Base-by-base conservation (phyloP, 192 early-diverging fungal genomes). In the Coemansia sp. region DNA sequence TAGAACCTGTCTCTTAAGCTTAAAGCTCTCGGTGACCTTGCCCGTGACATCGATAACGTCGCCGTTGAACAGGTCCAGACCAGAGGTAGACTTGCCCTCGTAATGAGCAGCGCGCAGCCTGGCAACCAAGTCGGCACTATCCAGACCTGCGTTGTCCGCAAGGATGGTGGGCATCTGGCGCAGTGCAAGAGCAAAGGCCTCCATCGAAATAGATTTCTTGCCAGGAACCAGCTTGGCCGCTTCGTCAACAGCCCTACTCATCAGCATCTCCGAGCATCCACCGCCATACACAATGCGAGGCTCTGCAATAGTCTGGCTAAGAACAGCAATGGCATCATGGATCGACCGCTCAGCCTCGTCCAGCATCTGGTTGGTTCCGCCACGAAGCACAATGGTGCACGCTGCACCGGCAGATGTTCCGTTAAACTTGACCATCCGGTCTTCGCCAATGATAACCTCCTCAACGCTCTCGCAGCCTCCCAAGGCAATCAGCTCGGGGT, bases 391-490 rank as follows among this genome's bases (percentile, higher is more conserved):
- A 66, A 99, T 86, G n/a, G 97, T 98, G 78, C 96, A 99, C 11
- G 97, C 97, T 75, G 95, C 92, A 40, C 96, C 95, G 32, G 95
- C 97, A 56, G 93, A 91, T 18, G 93, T 92, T 38, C 96, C 96
- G 32, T 90, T 90, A 75, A 99, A 99, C 82, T 97, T 99, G 80
- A 99, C 94, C 67, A 99, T 82, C 76, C 89, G 89, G 79, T 99
- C 97, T 78, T 99, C 97, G 49, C 97, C 97, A 84, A 99, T 98
- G 64, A 99, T 97, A 50, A 97, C 84, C 71, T 99, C 96, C 83
- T 99, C 97, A 81, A 99, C 97, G 61, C 93, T 66, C 69, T 97
- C 94, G 81, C 97, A 99, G 63, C 91, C 85, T 45, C 97, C 97
- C 20, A 99, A 86, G 65, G 92, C 89, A 57, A 99, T 91, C 11